A percentile compares a stretch with the other conserved stretches of the same genome.
These are phyloP conservation scores for Suillus clintonianus DNA, from an alignment of 768 basidiomycete species.

Conservation along the genomic window DNA sequence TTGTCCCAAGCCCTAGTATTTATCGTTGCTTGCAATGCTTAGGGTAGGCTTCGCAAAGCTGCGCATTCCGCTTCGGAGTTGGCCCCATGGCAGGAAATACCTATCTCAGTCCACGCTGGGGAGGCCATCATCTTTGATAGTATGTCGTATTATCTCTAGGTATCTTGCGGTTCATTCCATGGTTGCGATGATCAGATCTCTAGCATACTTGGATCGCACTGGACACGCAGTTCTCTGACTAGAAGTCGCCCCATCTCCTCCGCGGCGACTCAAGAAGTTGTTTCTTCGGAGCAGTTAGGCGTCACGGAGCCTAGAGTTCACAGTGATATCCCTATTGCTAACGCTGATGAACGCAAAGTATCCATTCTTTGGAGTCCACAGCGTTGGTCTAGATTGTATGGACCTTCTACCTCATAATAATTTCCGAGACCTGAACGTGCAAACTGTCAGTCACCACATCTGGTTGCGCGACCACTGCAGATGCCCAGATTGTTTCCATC, in stretches of 20 bases:
- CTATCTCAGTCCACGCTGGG: background rate
- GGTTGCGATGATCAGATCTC: background rate
- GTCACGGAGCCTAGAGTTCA: conserved; percentile 12
- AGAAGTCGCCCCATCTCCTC: background rate
- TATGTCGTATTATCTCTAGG: background rate
- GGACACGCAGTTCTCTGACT: background rate
- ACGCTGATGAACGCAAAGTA: conserved; percentile 59
- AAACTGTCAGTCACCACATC: conserved; percentile 69
- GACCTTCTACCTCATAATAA: conserved; percentile 10
- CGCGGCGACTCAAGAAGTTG: background rate
- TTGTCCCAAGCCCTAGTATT: background rate
- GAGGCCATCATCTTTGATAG: background rate
- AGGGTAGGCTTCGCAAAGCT: background rate
- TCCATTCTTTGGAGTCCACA: conserved; percentile 73
- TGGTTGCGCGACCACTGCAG: conserved; percentile 95
- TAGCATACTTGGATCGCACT: background rate
- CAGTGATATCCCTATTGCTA: conserved; percentile 51
- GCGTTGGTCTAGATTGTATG: conserved; percentile 79
- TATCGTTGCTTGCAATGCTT: background rate
- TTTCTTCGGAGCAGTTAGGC: conserved; percentile 33
- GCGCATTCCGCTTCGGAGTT: background rate
- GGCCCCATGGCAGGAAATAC: background rate
- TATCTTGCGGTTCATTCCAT: background rate
- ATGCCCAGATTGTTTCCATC: conserved; percentile 84
- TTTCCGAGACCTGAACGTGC: background rate